A percentile compares a stretch with the other conserved stretches of the same genome.
These are phyloP conservation scores for Phytophthora nicotianae DNA, from an alignment of 352 stramenopile genomes.

Conservation along the genomic window DNA sequence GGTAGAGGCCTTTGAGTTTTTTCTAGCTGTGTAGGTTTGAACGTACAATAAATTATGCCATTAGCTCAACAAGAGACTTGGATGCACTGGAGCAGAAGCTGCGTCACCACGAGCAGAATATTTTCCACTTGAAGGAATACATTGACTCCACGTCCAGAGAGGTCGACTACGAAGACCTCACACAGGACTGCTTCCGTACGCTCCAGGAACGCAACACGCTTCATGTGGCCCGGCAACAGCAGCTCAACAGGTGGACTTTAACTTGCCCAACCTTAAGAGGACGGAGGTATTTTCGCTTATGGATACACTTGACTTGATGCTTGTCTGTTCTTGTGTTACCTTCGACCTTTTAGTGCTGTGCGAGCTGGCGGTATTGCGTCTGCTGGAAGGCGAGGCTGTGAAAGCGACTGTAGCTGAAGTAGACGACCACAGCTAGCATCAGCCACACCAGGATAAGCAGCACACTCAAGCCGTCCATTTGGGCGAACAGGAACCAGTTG, in stretches of 20 bases:
- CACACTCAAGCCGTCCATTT: constrained; percentile 75
- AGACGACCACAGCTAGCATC: constrained; percentile 64
- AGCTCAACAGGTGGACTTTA: constrained; percentile 33
- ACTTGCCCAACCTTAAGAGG: not conserved
- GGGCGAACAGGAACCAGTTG: constrained; percentile 88
- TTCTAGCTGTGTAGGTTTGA: no score
- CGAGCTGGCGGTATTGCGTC: constrained; percentile 60
- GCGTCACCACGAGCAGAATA: constrained; percentile 92
- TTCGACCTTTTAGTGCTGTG: constrained; percentile 26
- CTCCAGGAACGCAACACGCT: constrained; percentile 80
- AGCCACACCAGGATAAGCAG: constrained; percentile 74
- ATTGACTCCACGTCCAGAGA: constrained; percentile 89
- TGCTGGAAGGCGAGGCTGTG: constrained; percentile 78
- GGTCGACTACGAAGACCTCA: constrained; percentile 89
- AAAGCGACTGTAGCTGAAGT: constrained; percentile 75
- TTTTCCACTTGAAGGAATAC: constrained; percentile 91
- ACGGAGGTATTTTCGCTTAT: constrained; percentile 21
- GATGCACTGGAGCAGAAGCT: constrained; percentile 93
- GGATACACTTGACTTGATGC: constrained; percentile 8
- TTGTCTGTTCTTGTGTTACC: not conserved
- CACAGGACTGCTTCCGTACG: constrained; percentile 79
- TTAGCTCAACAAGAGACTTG: no score
- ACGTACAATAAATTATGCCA: no score
- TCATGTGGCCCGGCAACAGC: constrained; percentile 58
- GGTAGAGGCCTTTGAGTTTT: no score